A percentile compares a stretch with the other conserved stretches of the same genome.
Conservation (phyloP, 23 red algal genomes). For the Gracilaria domingensis region DNA sequence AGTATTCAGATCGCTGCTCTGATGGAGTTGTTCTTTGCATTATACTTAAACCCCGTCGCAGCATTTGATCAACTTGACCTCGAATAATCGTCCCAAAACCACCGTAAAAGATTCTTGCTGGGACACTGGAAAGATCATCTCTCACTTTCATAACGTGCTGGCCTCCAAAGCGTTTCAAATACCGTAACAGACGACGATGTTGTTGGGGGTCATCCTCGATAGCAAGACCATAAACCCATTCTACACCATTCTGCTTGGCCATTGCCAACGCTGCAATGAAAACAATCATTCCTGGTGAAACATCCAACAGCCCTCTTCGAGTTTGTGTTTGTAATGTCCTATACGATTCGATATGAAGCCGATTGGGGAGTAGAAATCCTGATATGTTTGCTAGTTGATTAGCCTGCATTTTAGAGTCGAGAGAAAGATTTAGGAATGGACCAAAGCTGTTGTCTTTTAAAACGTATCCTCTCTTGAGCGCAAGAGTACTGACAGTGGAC, state of each 20-base stretch:
- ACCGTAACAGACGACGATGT: conserved; percentile 56
- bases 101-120: conserved; percentile 66
- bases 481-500: conserved; percentile 4
- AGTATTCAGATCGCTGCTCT: background rate
- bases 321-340: background rate
- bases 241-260: conserved; percentile 16
- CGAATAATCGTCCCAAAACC: conserved; percentile 72
- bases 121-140: conserved; percentile 31
- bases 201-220: conserved; percentile 65
- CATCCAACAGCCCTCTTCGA: background rate
- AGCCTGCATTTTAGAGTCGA: background rate
- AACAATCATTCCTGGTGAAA: conserved; percentile 62
- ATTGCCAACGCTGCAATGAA: conserved; percentile 62
- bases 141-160: conserved; percentile 22
- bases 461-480: conserved; percentile 19
- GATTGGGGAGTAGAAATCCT: conserved; percentile 47
- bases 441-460: conserved; percentile 51
- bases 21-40: conserved; percentile 32
- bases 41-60: conserved; percentile 32
- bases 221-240: conserved; percentile 67
- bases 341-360: conserved; percentile 74
- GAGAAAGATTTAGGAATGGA: conserved; percentile 41
- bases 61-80: conserved; percentile 48
- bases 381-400: conserved; percentile 26
- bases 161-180: conserved; percentile 68